Evolutionary conservation across 441 rosid genomes (phyloP).

Genomic region (Jatropha multifida): DNA sequence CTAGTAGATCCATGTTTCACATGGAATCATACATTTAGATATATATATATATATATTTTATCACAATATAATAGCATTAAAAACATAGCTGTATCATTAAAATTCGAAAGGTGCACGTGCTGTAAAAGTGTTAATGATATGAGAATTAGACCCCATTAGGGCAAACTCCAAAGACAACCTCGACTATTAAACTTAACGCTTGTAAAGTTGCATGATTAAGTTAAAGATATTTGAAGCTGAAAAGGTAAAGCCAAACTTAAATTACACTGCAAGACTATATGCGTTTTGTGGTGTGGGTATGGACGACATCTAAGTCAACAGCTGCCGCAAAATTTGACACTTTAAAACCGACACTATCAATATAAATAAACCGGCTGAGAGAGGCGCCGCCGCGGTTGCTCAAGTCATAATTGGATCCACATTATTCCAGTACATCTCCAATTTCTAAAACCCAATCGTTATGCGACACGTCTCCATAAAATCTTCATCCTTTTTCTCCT

Average conservation of each 20-base stretch:
- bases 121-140: no score
- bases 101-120: no score
- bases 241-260: conserved; percentile 4
- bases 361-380: background rate
- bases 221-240: background rate
- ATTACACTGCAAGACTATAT: conserved; percentile 9
- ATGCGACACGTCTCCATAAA: background rate
- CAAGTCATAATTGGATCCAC: background rate
- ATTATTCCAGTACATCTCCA: background rate
- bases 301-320: background rate
- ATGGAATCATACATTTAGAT: no score
- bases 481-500: no score
- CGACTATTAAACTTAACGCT: background rate
- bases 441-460: background rate
- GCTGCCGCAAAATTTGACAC: conserved; percentile 17
- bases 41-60: no score
- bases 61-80: no score
- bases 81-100: no score
- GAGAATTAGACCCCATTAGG: no score
- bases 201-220: background rate
- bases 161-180: no score
- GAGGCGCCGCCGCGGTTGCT: conserved; percentile 11
- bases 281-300: background rate
- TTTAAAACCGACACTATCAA: conserved; percentile 4
- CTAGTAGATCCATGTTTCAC: no score